Conservation (phyloP, 345 rosid genomes). For the Gossypium sturtianum region DNA sequence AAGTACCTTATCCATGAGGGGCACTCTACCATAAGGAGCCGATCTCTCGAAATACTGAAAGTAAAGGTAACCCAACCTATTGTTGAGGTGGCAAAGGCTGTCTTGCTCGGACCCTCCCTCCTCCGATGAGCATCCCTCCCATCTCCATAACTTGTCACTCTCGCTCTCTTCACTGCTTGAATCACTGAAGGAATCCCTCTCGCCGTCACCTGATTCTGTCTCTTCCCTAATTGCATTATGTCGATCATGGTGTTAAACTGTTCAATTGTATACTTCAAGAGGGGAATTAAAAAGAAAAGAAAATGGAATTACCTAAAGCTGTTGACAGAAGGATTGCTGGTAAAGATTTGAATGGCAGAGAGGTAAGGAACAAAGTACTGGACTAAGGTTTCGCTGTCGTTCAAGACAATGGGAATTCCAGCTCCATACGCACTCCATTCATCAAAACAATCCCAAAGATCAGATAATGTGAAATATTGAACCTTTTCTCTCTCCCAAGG, state of each 20-base stretch:
- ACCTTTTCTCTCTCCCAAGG: constrained; percentile 85
- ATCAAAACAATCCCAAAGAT: constrained; percentile 81
- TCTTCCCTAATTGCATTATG: constrained; percentile 51
- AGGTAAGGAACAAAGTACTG: constrained; percentile 96
- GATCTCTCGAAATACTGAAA: constrained; percentile 67
- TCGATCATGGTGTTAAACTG: too few species aligned
- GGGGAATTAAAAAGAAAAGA: too few species aligned
- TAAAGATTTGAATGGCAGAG: constrained; percentile 90
- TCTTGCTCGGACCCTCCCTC: constrained; percentile 82
- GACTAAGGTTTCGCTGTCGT: constrained; percentile 67
- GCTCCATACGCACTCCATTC: constrained; percentile 99
- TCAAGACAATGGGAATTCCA: constrained; percentile 69
- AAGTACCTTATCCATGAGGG: constrained; percentile 93
- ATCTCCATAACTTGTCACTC: constrained; percentile 17
- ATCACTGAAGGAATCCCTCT: constrained; percentile 79
- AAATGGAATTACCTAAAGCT: constrained; percentile 44
- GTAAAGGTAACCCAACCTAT: constrained; percentile 31
- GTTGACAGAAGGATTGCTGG: constrained; percentile 60
- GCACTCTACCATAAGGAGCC: constrained; percentile 28
- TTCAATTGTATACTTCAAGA: too few species aligned
- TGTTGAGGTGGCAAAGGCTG: constrained; percentile 48
- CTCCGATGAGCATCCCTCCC: not conserved
- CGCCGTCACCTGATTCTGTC: constrained; percentile 59
- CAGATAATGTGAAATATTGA: constrained; percentile 72
- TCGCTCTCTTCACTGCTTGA: constrained; percentile 80